These are phyloP conservation scores for Prunus persica DNA, from an alignment of 306 rosid genomes.

Conservation along the genomic window Prunus_persica_NCBIv2 NC_034011.1:22024501-22025000, in stretches of 20 bases:
- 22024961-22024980: slow-evolving; percentile 7
- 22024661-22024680: neutral
- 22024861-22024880: neutral
- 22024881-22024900: neutral
- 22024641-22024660: neutral
- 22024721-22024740: too few relatives aligned
- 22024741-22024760: too few relatives aligned
- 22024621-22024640: too few relatives aligned
- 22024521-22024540: neutral
- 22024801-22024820: neutral
- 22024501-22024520: neutral
- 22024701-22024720: neutral
- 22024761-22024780: too few relatives aligned
- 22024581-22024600: neutral
- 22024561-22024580: too few relatives aligned
- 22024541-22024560: neutral
- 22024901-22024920: neutral
- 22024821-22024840: neutral
- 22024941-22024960: slow-evolving; percentile 5
- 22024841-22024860: neutral
- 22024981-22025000: slow-evolving; percentile 3
- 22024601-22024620: neutral
- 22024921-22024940: neutral
- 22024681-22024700: too few relatives aligned
- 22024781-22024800: neutral